Base-by-base conservation (phyloP, 2,329 filamentous ascomycete species). In the Fusarium lyarnte region DNA sequence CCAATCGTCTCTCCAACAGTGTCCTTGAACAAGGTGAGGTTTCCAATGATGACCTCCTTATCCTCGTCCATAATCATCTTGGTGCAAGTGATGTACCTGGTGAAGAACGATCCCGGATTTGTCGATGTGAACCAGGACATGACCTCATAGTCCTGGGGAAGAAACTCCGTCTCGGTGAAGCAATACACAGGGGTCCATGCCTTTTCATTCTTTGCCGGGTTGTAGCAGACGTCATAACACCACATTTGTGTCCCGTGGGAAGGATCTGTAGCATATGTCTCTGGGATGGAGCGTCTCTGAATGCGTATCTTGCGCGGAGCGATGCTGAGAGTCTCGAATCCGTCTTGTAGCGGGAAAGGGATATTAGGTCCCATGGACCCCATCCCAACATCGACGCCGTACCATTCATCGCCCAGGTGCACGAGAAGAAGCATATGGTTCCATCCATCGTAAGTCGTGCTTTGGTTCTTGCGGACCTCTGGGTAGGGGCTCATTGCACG, bases 101-200 rank as follows among this genome's bases (percentile, higher is more conserved):
- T 54, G 2, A 53, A 60, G 10, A 60, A 53, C 6, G 46, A 53
- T 2, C 58, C 23, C 5, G 55, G 43, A 16, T 59, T 59, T 1
- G 55, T 59, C 7, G 55, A 59, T 2, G 55, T 59, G 14, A 59
- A 52, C 55, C 55, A 59, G 8, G 58, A 53, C 58, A 60, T 60
- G 16, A 60, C 58, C 8, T 60, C 46, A 7, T 60, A 60, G 8
- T 60, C 58, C 21, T 42, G 36, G 4, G 58, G 58, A 1, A 60
- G 29, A 19, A 60, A 60, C 5, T 60, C 58, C 0, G 38, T 60
- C 23, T 60, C 58, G 5, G 58, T 53, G 25, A 60, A 60, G 2
- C 33, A 36, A 4, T 60, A 60, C 3, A 52, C 39, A 4, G 36
- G 36, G 6, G 36, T 54, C 58, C 58, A 60, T 3, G 21, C 23